Evolutionary conservation across 129 eudicot genomes (phyloP), one percentile per base, ranked within the genome.

Genomic region (Ambrosia artemisiifolia): DNA sequence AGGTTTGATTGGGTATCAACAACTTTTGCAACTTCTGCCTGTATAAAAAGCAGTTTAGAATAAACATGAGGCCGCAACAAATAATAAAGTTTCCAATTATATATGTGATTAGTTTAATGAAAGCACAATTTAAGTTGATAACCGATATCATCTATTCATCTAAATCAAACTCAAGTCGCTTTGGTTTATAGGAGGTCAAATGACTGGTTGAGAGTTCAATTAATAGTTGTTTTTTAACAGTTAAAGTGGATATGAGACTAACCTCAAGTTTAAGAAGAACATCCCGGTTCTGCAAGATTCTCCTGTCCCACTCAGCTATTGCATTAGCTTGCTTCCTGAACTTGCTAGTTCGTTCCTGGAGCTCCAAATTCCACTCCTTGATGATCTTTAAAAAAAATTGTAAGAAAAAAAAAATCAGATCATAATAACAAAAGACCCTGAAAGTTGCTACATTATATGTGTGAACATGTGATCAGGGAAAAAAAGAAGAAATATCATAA

Each of bases 311-410:
- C 61, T 90, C 97, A 67, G 97, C 98, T 65, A 94, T 82, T 11
- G 97, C 96, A 81, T 84, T 94, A 72, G 98, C 98, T 75, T 94
- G 98, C 78, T 85, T 94, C 51, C 88, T 81, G 75, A 94, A 94
- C 81, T 90, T 94, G 18, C 88, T 82, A 53, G 98, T 87, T 46
- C 98, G 86, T 73, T 90, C 95, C 71, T 88, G 98, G 35, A 94
- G 90, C 84, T 94, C 98, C 59, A 86, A 70, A 82, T 90, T 94
- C 98, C 98, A 94, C 76, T 94, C 98, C 78, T 94, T 94, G 73
- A 94, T 94, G 68, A 94, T 90, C 98, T 94, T 32, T 57, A 79
- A 42, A 47, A 7, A 7, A 69, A 30, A 24, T 24, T 7, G 30
- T 69, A 84, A 48, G 2, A 2, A 43, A 67, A 40, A 42, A 20